Conservation (phyloP, 257 asterid species). For the Nicotiana noctiflora region DNA sequence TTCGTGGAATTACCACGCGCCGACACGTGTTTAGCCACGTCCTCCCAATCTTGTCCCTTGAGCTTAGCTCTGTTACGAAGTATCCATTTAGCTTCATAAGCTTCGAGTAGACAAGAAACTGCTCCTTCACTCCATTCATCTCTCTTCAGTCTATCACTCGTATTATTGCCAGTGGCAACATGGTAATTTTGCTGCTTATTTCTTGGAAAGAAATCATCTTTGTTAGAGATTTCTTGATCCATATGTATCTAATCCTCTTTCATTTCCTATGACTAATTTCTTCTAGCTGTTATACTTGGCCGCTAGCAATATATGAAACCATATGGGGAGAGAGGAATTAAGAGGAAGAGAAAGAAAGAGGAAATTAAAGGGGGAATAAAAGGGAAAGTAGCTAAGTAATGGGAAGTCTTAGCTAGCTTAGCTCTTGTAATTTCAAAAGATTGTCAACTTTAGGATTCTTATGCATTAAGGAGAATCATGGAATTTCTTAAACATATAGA, state of each 20-base stretch:
- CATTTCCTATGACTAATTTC: background rate
- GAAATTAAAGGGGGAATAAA: conserved; percentile 27
- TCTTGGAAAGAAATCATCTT: background rate
- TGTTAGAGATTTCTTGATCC: background rate
- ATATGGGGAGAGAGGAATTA: background rate
- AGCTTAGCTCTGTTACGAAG: conserved; percentile 80
- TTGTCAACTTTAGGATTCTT: conserved; percentile 8
- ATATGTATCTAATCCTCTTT: background rate
- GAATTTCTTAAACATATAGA: background rate
- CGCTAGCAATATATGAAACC: conserved; percentile 38
- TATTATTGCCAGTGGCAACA: background rate
- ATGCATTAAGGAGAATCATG: conserved; percentile 3
- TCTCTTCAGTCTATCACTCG: conserved; percentile 52
- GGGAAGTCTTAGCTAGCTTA: background rate
- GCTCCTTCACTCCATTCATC: conserved; percentile 98
- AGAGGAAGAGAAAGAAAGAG: background rate
- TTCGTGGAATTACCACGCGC: conserved; percentile 30
- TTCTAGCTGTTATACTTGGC: conserved; percentile 17
- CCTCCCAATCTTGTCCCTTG: conserved; percentile 93
- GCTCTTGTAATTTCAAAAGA: background rate
- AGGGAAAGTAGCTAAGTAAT: background rate
- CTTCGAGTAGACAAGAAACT: conserved; percentile 60
- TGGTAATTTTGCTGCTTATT: conserved; percentile 1
- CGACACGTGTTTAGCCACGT: conserved; percentile 67
- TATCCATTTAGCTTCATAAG: conserved; percentile 74